Evolutionary conservation across 495 filamentous ascomycete species (phyloP).

Genomic region (Daldinia concentrica): DNA sequence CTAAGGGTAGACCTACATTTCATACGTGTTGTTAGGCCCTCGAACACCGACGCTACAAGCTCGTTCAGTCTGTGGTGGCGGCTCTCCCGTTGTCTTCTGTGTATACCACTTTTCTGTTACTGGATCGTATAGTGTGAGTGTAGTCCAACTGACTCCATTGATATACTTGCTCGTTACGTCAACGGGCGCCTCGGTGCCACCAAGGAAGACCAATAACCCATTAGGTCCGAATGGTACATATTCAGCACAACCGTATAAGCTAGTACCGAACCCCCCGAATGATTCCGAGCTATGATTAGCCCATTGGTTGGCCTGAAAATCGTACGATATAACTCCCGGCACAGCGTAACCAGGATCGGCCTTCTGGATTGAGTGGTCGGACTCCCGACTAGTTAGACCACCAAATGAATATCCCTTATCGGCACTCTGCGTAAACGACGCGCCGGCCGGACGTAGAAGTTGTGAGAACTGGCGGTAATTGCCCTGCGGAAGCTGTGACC

Average conservation of each 20-base stretch:
- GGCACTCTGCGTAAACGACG: conserved; percentile 34
- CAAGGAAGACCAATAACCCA: conserved; percentile 50
- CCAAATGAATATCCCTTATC: conserved; percentile 45
- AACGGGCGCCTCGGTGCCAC: conserved; percentile 42
- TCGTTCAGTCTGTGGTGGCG: conserved; percentile 27
- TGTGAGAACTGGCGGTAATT: conserved; percentile 39
- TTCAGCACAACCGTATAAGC: conserved; percentile 43
- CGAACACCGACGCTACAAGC: conserved; percentile 47
- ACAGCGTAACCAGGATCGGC: conserved; percentile 38
- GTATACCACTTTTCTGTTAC: conserved; percentile 45
- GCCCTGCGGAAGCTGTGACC: conserved; percentile 45
- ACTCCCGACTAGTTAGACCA: conserved; percentile 40
- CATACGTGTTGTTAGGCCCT: conserved; percentile 49
- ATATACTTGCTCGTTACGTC: conserved; percentile 31
- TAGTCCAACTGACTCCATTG: conserved; percentile 36
- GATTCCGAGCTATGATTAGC: conserved; percentile 42
- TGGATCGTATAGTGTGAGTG: conserved; percentile 51
- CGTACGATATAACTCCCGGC: conserved; percentile 47
- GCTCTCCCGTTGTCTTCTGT: conserved; percentile 46
- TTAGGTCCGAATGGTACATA: conserved; percentile 50
- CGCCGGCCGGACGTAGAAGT: conserved; percentile 30
- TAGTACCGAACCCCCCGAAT: conserved; percentile 44
- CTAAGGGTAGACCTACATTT: conserved; percentile 36
- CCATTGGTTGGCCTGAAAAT: conserved; percentile 49
- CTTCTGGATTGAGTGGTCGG: conserved; percentile 40